phyloP scores from a whole-genome alignment of 495 filamentous ascomycete genomes.

The Xylaria cubensis region DNA sequence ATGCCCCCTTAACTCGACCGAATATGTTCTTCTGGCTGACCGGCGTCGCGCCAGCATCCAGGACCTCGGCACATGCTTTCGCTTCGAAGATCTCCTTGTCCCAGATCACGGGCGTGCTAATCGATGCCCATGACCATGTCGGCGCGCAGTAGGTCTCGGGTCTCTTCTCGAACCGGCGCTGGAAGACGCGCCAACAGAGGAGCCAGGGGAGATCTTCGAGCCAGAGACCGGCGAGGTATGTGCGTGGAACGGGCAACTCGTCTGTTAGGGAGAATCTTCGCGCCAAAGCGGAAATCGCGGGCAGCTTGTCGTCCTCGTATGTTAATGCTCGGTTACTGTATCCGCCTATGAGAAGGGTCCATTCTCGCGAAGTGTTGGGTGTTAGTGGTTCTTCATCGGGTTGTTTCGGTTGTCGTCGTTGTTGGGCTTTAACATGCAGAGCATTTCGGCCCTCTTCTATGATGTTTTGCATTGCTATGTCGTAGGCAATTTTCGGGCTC shows the following conservation, averaged over 20 bases:
- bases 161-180: constrained; percentile 16
- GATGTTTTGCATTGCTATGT: constrained; percentile 9
- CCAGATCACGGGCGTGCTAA: constrained; percentile 11
- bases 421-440: not conserved
- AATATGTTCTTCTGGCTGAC: not conserved
- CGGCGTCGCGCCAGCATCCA: not conserved
- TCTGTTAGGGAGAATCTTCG: constrained; percentile 7
- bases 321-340: constrained; percentile 5
- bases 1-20: too few relatives aligned
- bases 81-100: constrained; percentile 5
- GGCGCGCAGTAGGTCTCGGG: constrained; percentile 1
- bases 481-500: constrained; percentile 7
- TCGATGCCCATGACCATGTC: constrained; percentile 11
- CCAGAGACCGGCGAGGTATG: constrained; percentile 28
- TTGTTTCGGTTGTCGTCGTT: not conserved
- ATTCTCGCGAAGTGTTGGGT: constrained; percentile 11
- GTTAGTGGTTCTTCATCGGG: not conserved
- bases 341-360: constrained; percentile 9
- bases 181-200: constrained; percentile 14
- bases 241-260: constrained; percentile 2
- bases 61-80: constrained; percentile 1
- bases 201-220: constrained; percentile 25
- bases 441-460: not conserved
- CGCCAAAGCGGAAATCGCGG: constrained; percentile 8
- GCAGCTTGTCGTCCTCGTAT: not conserved